Evolutionary conservation across 139 green algal species (phyloP).

Genomic region (Ettlia oleoabundans): DNA sequence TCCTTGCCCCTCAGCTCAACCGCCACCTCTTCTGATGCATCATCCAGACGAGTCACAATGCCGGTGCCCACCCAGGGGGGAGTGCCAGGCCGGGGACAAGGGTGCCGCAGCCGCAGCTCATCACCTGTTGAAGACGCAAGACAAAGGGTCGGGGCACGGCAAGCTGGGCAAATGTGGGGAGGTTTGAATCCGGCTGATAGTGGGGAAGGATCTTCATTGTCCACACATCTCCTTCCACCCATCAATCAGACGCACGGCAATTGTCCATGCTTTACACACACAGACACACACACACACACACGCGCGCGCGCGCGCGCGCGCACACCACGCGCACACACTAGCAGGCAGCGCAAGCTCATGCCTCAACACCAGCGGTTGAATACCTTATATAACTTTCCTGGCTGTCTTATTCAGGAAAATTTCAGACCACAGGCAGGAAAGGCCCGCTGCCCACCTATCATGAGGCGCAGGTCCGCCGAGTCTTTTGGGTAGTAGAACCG

Average conservation of each 20-base stretch:
- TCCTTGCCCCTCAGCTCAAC: constrained; percentile 77
- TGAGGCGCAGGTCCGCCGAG: constrained; percentile 72
- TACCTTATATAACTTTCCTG: too few relatives aligned
- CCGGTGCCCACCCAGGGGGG: constrained; percentile 78
- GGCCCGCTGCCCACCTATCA: constrained; percentile 43
- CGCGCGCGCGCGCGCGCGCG: too few relatives aligned
- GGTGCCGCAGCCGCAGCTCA: constrained; percentile 90
- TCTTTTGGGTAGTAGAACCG: constrained; percentile 93
- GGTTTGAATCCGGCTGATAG: not conserved
- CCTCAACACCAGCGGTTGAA: too few relatives aligned
- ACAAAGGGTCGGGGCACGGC: not conserved
- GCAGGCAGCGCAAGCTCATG: too few relatives aligned
- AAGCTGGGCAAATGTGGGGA: not conserved
- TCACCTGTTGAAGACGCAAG: constrained; percentile 70
- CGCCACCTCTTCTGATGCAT: constrained; percentile 80
- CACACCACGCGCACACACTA: too few relatives aligned
- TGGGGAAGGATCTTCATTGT: not conserved
- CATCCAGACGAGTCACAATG: constrained; percentile 80
- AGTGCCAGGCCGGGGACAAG: constrained; percentile 53
- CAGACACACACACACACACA: too few relatives aligned
- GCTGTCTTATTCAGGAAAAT: too few relatives aligned
- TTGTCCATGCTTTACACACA: too few relatives aligned
- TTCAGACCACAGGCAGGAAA: too few relatives aligned
- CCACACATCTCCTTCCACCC: not conserved
- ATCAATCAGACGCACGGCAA: too few relatives aligned